Evolutionary conservation across 75 land plant species (phyloP).

Genomic region (Pseudotsuga menziesii): DNA sequence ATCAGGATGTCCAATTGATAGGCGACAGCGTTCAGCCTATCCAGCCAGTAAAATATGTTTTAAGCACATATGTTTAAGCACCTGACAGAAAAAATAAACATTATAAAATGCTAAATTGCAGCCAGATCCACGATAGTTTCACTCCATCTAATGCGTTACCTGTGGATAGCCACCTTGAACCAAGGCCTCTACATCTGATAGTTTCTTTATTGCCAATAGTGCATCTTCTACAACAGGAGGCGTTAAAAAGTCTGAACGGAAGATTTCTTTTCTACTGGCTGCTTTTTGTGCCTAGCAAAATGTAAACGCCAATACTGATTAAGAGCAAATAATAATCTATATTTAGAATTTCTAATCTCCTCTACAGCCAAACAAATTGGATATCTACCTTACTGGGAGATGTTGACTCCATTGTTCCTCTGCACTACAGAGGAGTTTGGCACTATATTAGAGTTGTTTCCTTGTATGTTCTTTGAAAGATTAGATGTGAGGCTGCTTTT

Average conservation of each 20-base stretch:
- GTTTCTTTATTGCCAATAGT: constrained; percentile 48
- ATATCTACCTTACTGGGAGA: no score
- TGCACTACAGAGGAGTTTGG: no score
- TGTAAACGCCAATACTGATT: background rate
- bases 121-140: background rate
- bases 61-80: background rate
- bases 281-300: constrained; percentile 63
- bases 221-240: constrained; percentile 77
- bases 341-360: background rate
- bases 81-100: constrained; percentile 7
- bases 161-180: constrained; percentile 91
- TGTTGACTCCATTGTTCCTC: no score
- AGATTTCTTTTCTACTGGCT: constrained; percentile 64
- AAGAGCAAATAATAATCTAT: background rate
- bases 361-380: no score
- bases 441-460: no score
- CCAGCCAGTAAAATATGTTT: constrained; percentile 3
- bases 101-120: background rate
- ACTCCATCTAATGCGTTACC: constrained; percentile 26
- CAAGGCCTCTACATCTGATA: constrained; percentile 67
- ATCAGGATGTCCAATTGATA: constrained; percentile 80
- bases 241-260: constrained; percentile 81
- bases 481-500: no score
- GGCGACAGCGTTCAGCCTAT: constrained; percentile 92
- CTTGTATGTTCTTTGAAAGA: no score